Conservation (phyloP, 768 basidiomycete genomes). For the Hericium alpestre region DNA sequence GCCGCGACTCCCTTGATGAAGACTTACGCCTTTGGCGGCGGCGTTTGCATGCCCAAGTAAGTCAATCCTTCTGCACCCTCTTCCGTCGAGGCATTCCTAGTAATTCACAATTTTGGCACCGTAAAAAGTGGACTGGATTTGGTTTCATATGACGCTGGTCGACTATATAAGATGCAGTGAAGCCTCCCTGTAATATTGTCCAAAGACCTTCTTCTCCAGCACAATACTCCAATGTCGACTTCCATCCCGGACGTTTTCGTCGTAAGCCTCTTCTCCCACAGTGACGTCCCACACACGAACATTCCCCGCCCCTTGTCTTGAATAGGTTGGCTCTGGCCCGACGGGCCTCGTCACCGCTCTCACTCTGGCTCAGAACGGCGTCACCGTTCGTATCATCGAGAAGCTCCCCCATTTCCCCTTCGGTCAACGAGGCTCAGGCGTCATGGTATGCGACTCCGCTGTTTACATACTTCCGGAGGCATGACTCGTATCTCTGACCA, state of each 20-base stretch:
- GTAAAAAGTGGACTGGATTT: background rate
- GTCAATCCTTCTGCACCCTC: background rate
- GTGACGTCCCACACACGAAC: background rate
- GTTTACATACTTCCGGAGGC: background rate
- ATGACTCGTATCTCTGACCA: background rate
- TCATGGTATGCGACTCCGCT: background rate
- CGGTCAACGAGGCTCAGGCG: conserved; percentile 3
- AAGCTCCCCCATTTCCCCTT: background rate
- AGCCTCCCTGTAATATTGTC: background rate
- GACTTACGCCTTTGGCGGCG: no score
- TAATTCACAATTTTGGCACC: background rate
- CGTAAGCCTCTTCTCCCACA: background rate
- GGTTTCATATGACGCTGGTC: background rate
- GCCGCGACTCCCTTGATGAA: no score
- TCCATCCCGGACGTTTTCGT: background rate
- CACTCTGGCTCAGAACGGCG: conserved; percentile 3
- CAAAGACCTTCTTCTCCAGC: background rate
- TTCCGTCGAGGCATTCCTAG: background rate
- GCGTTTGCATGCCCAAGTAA: no score
- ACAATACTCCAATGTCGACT: background rate
- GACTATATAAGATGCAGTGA: background rate
- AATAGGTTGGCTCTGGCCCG: conserved; percentile 6
- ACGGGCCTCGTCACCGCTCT: conserved; percentile 4
- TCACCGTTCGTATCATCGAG: conserved; percentile 9
- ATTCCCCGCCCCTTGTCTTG: background rate